Percentiles rank a stretch among this genome's conserved stretches.
These are phyloP conservation scores for Plenodomus tracheiphilus DNA, from an alignment of 2,329 filamentous ascomycete species.

Conservation along the genomic window DNA sequence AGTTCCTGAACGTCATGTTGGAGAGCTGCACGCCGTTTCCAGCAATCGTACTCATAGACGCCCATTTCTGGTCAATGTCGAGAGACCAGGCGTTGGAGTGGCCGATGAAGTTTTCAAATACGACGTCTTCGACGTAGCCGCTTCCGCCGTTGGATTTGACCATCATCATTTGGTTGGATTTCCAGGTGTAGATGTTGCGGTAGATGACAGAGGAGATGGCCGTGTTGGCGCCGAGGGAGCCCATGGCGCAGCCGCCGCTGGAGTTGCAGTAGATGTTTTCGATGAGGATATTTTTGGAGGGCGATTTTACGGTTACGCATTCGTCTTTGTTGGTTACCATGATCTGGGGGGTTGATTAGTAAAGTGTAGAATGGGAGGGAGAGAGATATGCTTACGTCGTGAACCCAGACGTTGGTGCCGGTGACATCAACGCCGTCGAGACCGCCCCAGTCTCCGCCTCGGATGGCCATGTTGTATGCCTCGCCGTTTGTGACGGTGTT, in stretches of 20 bases:
- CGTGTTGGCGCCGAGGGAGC: constrained; percentile 55
- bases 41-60: constrained; percentile 43
- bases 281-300: constrained; percentile 57
- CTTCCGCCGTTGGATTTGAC: constrained; percentile 64
- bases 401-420: constrained; percentile 60
- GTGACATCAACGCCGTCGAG: constrained; percentile 62
- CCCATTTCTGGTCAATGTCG: constrained; percentile 60
- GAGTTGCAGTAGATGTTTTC: constrained; percentile 66
- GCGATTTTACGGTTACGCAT: constrained; percentile 59
- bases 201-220: constrained; percentile 59
- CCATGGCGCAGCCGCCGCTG: constrained; percentile 63
- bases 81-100: constrained; percentile 62
- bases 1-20: constrained; percentile 59
- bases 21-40: constrained; percentile 58
- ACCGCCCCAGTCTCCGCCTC: constrained; percentile 56
- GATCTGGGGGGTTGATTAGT: constrained; percentile 32
- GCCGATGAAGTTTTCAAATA: constrained; percentile 63
- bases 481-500: constrained; percentile 58
- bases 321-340: constrained; percentile 67
- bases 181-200: constrained; percentile 61
- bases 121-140: constrained; percentile 55
- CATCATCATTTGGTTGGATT: constrained; percentile 67
- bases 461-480: constrained; percentile 60
- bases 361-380: not conserved
- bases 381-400: constrained; percentile 47